Base-by-base conservation (phyloP, 768 basidiomycete genomes). In the Pholiota molesta region DNA sequence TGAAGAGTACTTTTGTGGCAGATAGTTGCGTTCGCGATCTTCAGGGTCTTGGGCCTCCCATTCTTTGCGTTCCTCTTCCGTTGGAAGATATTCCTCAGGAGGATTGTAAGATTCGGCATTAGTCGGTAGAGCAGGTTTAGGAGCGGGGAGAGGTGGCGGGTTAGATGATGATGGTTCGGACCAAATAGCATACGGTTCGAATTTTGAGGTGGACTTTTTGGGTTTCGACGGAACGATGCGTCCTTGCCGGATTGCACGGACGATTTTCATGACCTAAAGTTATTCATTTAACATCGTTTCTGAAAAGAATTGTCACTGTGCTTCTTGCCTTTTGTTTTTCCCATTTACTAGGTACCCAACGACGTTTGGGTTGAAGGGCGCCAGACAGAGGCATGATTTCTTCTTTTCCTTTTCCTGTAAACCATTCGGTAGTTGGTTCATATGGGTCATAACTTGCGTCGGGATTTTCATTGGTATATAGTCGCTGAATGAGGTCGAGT, bases 61-160 rank as follows among this genome's bases (percentile, higher is more conserved):
- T 69, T 87, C 84, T 64, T 87, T 83, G 59, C 85, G 86, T 73
- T 98, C 97, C 64, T 85, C 83, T 55, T 89, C 87, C 1, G 91
- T 89, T 5, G 92, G 94, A 8, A 99, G 83, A 74, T 99, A 98
- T 78, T 99, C 97, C 69, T 89, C 94, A 6, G 97, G 97, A 33
- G 97, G 97, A 72, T 99, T 99, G 75, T 99, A 99, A 0, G 97
- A 99, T 76, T 99, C 96, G n/a, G 90, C 87, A 66, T 98, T 91
- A 13, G 88, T 92, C 2, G 97, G 97, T 1, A 97, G 86, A 16
- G 85, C 83, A 1, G 87, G 86, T 75, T 98, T 97, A 0, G 97
- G 97, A 11, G 97, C 96, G 33, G 96, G 92, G 64, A 95, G 87
- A 31, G 95, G 94, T 59, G 97, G 94, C 1, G 91, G 81, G 66